These are phyloP conservation scores for Psilocybe mexicana DNA, from an alignment of 1,284 basidiomycete genomes.

Conservation along the genomic window DNA sequence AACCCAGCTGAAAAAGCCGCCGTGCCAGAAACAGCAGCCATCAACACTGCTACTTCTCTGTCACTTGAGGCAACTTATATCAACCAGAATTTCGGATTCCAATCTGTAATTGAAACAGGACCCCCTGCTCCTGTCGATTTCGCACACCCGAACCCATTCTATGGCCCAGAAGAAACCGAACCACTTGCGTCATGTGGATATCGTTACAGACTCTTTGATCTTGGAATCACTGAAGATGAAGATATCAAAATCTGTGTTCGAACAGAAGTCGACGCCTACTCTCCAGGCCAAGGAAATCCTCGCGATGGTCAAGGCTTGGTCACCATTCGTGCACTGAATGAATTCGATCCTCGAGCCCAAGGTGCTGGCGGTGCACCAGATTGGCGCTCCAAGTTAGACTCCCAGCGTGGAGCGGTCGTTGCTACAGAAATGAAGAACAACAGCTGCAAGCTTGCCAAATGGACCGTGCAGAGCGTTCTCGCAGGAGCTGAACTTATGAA, in stretches of 20 bases:
- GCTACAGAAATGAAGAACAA: slow-evolving; percentile 99
- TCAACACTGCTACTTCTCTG: slow-evolving; percentile 93
- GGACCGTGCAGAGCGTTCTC: slow-evolving; percentile 94
- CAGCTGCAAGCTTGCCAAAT: slow-evolving; percentile 96
- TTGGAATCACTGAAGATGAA: slow-evolving; percentile 88
- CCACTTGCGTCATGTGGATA: slow-evolving; percentile 96
- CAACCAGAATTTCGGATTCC: slow-evolving; percentile 99
- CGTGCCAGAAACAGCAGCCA: slow-evolving; percentile 68
- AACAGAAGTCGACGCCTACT: slow-evolving; percentile 95
- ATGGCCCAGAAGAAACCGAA: slow-evolving; percentile 91
- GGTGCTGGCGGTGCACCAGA: slow-evolving; percentile 94
- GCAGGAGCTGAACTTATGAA: slow-evolving; percentile 98
- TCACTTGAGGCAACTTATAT: slow-evolving; percentile 98
- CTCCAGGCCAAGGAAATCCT: slow-evolving; percentile 64
- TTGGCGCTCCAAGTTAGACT: slow-evolving; percentile 95
- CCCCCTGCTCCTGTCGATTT: slow-evolving; percentile 71
- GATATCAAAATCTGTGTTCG: slow-evolving; percentile 91
- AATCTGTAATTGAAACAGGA: slow-evolving; percentile 81
- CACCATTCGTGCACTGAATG: slow-evolving; percentile 95
- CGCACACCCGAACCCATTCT: slow-evolving; percentile 92
- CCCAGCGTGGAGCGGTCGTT: slow-evolving; percentile 96
- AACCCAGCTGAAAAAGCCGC: slow-evolving; percentile 67
- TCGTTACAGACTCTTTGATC: slow-evolving; percentile 95
- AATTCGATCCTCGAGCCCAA: slow-evolving; percentile 92
- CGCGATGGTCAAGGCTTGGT: slow-evolving; percentile 78